Base-by-base conservation (phyloP, 2,329 filamentous ascomycete species). In the Passalora sequoiae region DNA sequence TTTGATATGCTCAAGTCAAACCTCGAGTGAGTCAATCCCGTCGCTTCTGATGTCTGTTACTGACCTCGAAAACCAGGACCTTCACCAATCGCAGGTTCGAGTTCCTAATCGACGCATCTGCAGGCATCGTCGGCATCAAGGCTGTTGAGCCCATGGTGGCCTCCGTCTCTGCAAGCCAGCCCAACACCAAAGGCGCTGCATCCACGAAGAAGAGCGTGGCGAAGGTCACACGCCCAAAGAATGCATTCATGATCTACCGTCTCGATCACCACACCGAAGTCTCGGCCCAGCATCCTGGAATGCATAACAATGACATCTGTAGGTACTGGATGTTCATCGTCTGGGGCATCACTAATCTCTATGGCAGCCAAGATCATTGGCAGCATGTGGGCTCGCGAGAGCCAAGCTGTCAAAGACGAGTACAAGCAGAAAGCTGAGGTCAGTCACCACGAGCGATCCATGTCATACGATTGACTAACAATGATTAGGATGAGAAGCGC, bases 111-210 rank as follows among this genome's bases (percentile, higher is more conserved):
- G 30, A 19, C 33, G 33, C 33, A 36, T 24, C 33, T 36, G 33
- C 33, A 36, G 20, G 33, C 33, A 36, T 36, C 33, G 15, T 36
- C 33, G 19, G 33, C 33, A 17, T 24, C 33, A 36, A 36, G 33
- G 16, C 33, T 36, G 31, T 17, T 15, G 15, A 6, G 19, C 31
- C 15, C 31, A 17, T 30, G 25, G 9, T 13, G 13, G 31, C 5
- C 35, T 27, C 28, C 10, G 22, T 37, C 49, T 51, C 44, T 51
- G 39, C 42, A 47, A 46, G 37, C 43, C 39, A 41, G 22, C 9
- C 38, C 40, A 40, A 40, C 46, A 41, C 40, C 40, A 40, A 27
- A 38, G 38, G 27, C 31, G 46, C 43, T 39, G 46, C 36, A 40
- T 47, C 35, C 35, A 39, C 38, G 29, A 40, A 45, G 38, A 30